These are phyloP conservation scores for Eimeria zaria DNA, from an alignment of 169 alveolate genomes.

Conservation along the genomic window DNA sequence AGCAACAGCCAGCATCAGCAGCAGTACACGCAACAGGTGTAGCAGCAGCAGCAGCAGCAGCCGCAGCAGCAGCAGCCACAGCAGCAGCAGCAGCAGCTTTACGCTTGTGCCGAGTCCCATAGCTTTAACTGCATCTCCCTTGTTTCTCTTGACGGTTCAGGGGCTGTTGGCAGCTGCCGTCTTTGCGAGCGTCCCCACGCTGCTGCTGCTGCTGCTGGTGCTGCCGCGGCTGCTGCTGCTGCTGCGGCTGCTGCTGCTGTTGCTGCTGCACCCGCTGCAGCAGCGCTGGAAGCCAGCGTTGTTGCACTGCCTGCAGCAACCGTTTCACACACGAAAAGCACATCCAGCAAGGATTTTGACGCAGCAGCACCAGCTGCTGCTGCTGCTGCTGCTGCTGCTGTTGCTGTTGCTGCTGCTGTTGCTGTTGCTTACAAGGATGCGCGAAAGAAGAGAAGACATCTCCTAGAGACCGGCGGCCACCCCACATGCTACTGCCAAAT, in stretches of 20 bases:
- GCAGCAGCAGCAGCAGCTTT: constrained; percentile 1
- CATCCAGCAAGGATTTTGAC: not conserved
- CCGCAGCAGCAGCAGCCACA: not conserved
- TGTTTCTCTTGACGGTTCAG: not conserved
- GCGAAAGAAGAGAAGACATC: constrained; percentile 8
- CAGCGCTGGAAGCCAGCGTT: not conserved
- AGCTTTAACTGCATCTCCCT: not conserved
- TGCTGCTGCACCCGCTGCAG: not conserved
- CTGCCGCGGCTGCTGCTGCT: constrained; percentile 18
- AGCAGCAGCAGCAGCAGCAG: constrained; percentile 9
- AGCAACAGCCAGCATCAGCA: not conserved
- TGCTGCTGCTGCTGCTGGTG: constrained; percentile 47
- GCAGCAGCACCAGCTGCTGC: not conserved
- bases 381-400: not conserved
- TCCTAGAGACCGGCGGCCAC: not conserved
- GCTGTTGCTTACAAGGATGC: not conserved
- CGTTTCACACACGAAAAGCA: not conserved
- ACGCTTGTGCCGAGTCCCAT: constrained; percentile 3
- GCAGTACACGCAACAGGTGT: not conserved
- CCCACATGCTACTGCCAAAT: not conserved
- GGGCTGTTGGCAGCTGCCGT: constrained; percentile 16
- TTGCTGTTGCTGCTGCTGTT: not conserved
- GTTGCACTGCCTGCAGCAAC: constrained; percentile 7
- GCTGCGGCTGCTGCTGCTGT: not conserved
- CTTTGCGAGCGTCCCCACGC: not conserved